Conservation (phyloP, 192 early-diverging fungal species). For the Backusella sp. region DNA sequence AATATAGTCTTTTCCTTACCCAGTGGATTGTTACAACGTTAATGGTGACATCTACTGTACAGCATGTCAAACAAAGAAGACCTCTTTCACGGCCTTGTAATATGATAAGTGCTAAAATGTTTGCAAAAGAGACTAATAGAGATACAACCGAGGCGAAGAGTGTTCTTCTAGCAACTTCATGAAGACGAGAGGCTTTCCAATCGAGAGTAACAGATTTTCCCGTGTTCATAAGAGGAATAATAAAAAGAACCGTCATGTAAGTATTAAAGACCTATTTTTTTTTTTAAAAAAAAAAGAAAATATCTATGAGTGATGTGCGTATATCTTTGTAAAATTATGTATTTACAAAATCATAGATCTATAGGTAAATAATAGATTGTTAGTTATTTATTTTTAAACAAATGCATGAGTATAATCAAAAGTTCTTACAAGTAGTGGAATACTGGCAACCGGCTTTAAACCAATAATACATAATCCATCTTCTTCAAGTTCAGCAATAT, state of each 20-base stretch:
- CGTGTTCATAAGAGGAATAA: slow-evolving; percentile 23
- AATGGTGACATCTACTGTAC: slow-evolving; percentile 47
- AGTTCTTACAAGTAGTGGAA: slow-evolving; percentile 35
- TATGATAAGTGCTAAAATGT: slow-evolving; percentile 37
- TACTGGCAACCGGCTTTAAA: slow-evolving; percentile 26
- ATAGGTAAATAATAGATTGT: not conserved
- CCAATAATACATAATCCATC: slow-evolving; percentile 34
- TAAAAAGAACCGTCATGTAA: slow-evolving; percentile 37
- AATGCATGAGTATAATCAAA: not conserved
- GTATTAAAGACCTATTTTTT: slow-evolving; percentile 29
- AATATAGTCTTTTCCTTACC: slow-evolving; percentile 22
- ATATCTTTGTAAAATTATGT: not conserved
- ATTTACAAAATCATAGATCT: slow-evolving; percentile 38
- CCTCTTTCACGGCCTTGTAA: slow-evolving; percentile 44
- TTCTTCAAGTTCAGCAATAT: slow-evolving; percentile 19
- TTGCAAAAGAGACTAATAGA: slow-evolving; percentile 39
- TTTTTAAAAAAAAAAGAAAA: not conserved
- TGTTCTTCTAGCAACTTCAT: slow-evolving; percentile 41
- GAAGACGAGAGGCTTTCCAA: slow-evolving; percentile 25
- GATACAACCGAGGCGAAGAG: slow-evolving; percentile 44
- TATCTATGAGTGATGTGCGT: not conserved
- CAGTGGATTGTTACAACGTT: slow-evolving; percentile 45
- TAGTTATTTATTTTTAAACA: not conserved
- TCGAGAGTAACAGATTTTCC: not conserved
- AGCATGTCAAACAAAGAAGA: slow-evolving; percentile 44